These are phyloP conservation scores for Clonostachys rosea DNA, from an alignment of 2,329 filamentous ascomycete species.

Conservation along the genomic window DNA sequence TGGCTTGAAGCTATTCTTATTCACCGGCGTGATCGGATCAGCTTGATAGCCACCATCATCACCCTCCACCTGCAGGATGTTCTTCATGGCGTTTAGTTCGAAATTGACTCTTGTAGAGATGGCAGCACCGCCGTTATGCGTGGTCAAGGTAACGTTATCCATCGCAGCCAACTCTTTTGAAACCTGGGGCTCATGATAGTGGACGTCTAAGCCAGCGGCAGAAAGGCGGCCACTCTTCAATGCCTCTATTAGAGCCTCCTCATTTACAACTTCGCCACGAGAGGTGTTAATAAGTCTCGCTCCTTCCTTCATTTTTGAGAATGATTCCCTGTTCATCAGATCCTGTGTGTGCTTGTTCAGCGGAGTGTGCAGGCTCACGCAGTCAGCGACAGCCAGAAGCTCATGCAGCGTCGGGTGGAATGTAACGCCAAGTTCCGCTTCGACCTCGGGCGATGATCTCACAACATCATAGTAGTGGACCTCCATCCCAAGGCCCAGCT, in stretches of 20 bases:
- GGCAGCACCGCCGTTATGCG: constrained; percentile 28
- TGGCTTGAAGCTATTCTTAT: background rate
- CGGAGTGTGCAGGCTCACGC: constrained; percentile 22
- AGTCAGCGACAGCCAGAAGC: constrained; percentile 21
- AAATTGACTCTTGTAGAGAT: constrained; percentile 32
- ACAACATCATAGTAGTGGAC: constrained; percentile 46
- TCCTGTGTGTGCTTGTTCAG: constrained; percentile 16
- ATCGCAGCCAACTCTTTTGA: constrained; percentile 24
- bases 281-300: constrained; percentile 47
- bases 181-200: constrained; percentile 47
- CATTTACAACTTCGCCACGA: constrained; percentile 44
- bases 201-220: constrained; percentile 47
- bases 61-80: constrained; percentile 19
- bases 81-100: constrained; percentile 28
- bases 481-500: constrained; percentile 43
- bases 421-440: constrained; percentile 16
- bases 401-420: constrained; percentile 18
- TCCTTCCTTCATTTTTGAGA: constrained; percentile 40
- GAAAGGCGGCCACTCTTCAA: constrained; percentile 37
- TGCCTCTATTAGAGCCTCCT: constrained; percentile 40
- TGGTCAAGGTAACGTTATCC: constrained; percentile 30
- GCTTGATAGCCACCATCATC: constrained; percentile 8
- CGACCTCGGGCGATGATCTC: constrained; percentile 15
- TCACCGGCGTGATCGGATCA: constrained; percentile 12
- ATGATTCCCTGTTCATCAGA: constrained; percentile 19